A percentile compares a stretch with the other conserved stretches of the same genome.
Evolutionary conservation across 208 protist species (phyloP).

Genomic region (Leishmania guyanensis): DNA sequence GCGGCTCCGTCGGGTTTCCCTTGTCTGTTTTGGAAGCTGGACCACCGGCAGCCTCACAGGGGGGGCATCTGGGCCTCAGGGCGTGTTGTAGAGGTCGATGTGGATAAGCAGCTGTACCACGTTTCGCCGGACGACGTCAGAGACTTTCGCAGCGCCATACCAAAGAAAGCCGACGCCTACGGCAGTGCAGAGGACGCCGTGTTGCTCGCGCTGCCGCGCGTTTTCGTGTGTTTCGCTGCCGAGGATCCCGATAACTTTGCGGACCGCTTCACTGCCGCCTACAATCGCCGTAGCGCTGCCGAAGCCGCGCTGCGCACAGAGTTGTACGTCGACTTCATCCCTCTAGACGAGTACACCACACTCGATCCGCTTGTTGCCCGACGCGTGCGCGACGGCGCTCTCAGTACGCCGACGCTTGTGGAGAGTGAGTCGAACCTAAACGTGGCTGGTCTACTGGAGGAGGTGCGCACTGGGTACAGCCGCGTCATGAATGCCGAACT

Average conservation of each 20-base stretch:
- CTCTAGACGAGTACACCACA: conserved; percentile 88
- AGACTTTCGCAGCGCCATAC: neutral
- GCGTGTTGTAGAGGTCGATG: conserved; percentile 34
- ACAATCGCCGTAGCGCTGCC: conserved; percentile 60
- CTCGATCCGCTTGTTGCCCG: conserved; percentile 66
- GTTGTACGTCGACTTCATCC: conserved; percentile 95
- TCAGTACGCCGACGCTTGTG: conserved; percentile 76
- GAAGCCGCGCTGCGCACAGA: conserved; percentile 85
- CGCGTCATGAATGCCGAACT: conserved; percentile 89
- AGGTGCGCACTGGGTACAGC: conserved; percentile 89
- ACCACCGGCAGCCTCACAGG: conserved; percentile 29
- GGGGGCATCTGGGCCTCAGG: conserved; percentile 19
- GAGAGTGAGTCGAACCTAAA: conserved; percentile 81
- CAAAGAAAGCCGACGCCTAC: neutral
- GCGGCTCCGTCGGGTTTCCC: conserved; percentile 37
- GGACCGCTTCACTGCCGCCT: conserved; percentile 85
- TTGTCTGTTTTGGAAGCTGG: conserved; percentile 39
- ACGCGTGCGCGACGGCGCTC: conserved; percentile 62
- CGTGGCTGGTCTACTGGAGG: conserved; percentile 58
- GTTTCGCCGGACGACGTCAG: conserved; percentile 1
- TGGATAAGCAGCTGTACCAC: conserved; percentile 16
- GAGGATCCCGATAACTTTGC: conserved; percentile 93
- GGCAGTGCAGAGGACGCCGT: neutral
- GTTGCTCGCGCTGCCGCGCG: conserved; percentile 47
- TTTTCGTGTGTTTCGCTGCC: conserved; percentile 92